Conservation (phyloP, 2,329 filamentous ascomycete species). For the Albifimbria verrucaria region DNA sequence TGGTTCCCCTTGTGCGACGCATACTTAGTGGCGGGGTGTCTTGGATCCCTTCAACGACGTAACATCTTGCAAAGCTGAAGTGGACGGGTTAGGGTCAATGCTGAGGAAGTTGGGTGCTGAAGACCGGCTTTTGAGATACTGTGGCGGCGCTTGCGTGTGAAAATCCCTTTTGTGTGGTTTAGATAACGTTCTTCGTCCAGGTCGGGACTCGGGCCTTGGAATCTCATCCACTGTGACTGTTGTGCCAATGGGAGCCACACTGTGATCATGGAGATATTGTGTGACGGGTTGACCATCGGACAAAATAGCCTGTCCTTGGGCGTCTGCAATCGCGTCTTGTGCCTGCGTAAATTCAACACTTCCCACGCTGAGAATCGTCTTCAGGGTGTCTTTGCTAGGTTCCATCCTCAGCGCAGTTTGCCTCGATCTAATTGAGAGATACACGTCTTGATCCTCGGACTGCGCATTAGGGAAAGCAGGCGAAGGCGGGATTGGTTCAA, state of each 20-base stretch:
- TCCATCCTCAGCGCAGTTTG: conserved; percentile 34
- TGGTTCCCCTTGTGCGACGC: conserved; percentile 11
- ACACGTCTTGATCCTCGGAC: conserved; percentile 28
- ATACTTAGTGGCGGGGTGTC: conserved; percentile 41
- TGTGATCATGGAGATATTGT: not conserved
- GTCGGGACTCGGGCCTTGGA: not conserved
- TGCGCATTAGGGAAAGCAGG: conserved; percentile 13
- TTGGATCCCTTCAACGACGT: conserved; percentile 24
- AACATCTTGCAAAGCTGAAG: conserved; percentile 8
- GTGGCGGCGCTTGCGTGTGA: not conserved
- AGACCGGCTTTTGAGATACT: conserved; percentile 7
- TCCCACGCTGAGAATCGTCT: conserved; percentile 48
- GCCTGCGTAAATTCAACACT: conserved; percentile 32
- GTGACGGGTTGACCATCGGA: not conserved
- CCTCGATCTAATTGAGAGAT: conserved; percentile 31
- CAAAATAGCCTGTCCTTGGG: not conserved
- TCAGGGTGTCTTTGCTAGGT: conserved; percentile 44
- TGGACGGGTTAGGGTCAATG: conserved; percentile 7
- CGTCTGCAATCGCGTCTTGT: not conserved
- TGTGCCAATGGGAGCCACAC: not conserved
- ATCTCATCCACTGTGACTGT: not conserved
- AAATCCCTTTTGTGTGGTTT: not conserved
- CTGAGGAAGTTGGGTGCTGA: conserved; percentile 24
- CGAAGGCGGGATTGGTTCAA: not conserved
- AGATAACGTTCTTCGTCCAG: conserved; percentile 7